Conservation (phyloP, 805 yeast genomes). For the Lipomyces sp. region DNA sequence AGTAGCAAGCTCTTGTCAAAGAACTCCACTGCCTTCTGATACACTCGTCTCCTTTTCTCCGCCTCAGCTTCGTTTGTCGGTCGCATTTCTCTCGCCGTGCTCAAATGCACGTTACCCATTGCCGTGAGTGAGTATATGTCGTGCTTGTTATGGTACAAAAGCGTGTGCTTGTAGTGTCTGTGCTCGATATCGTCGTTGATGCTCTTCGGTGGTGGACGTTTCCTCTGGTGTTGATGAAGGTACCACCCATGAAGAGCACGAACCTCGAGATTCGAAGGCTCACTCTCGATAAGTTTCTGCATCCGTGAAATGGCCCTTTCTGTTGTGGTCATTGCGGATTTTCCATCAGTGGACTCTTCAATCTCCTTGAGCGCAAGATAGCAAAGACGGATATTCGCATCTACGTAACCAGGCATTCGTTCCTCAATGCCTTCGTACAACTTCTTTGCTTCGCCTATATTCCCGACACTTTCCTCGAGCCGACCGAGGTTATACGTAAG, state of each 20-base stretch:
- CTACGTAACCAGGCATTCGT: slow-evolving; percentile 63
- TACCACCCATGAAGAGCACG: slow-evolving; percentile 94
- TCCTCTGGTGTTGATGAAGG: slow-evolving; percentile 44
- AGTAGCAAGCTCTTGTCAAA: slow-evolving; percentile 82
- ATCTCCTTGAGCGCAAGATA: slow-evolving; percentile 51
- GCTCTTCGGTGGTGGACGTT: slow-evolving; percentile 39
- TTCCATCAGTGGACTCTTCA: slow-evolving; percentile 38
- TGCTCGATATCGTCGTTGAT: slow-evolving; percentile 64
- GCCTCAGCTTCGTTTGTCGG: slow-evolving; percentile 46
- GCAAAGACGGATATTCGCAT: slow-evolving; percentile 70
- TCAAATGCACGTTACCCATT: slow-evolving; percentile 79
- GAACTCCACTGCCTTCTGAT: slow-evolving; percentile 85
- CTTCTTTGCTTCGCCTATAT: slow-evolving; percentile 39
- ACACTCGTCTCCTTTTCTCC: slow-evolving; percentile 67
- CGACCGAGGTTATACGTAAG: slow-evolving; percentile 74
- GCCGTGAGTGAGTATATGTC: slow-evolving; percentile 88
- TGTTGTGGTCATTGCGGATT: slow-evolving; percentile 7
- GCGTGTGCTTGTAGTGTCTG: slow-evolving; percentile 77
- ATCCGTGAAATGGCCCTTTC: slow-evolving; percentile 47
- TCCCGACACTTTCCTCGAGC: slow-evolving; percentile 51
- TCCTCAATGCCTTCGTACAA: slow-evolving; percentile 57
- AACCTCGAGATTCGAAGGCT: slow-evolving; percentile 68
- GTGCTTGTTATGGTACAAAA: slow-evolving; percentile 72
- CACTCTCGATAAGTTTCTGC: slow-evolving; percentile 50
- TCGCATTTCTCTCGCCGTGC: slow-evolving; percentile 73